phyloP scores from a whole-genome alignment of 139 green algal species.

The Chlorella sp. region DNA sequence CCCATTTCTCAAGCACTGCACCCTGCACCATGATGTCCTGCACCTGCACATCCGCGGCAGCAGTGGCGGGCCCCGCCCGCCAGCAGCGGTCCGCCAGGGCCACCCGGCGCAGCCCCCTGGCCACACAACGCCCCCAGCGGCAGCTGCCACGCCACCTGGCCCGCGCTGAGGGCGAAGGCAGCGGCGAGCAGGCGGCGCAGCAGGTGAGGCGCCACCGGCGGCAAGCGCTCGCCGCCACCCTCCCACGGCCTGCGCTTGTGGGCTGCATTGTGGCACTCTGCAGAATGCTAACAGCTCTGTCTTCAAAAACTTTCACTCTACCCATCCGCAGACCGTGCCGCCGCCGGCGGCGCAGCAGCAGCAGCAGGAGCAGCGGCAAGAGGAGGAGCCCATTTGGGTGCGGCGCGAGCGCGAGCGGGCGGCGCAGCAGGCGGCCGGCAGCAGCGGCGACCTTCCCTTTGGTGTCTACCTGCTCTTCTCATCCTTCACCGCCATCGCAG shows the following conservation, averaged over 20 bases:
- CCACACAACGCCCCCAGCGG: neutral
- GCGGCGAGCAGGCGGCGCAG: conserved; percentile 24
- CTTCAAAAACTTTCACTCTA: neutral
- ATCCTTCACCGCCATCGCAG: conserved; percentile 82
- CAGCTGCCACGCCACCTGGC: neutral
- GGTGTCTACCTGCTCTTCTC: conserved; percentile 79
- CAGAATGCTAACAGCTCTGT: neutral
- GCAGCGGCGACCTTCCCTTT: conserved; percentile 71
- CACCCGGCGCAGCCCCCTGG: conserved; percentile 11
- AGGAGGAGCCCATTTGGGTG: conserved; percentile 80
- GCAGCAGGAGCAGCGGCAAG: neutral
- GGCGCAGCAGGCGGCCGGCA: conserved; percentile 52
- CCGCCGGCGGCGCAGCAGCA: conserved; percentile 11
- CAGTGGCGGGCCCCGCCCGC: neutral
- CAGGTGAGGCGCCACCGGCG: neutral
- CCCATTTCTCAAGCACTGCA: neutral
- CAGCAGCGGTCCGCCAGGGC: neutral
- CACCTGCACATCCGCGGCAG: neutral
- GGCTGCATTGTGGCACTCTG: neutral
- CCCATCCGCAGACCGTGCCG: neutral
- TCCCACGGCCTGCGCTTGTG: neutral
- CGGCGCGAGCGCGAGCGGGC: conserved; percentile 79
- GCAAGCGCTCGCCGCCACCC: neutral
- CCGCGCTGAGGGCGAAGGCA: conserved; percentile 21
- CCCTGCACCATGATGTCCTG: neutral